Evolutionary conservation across 805 yeast genomes (phyloP).

Genomic region (Candida tallmaniae): DNA sequence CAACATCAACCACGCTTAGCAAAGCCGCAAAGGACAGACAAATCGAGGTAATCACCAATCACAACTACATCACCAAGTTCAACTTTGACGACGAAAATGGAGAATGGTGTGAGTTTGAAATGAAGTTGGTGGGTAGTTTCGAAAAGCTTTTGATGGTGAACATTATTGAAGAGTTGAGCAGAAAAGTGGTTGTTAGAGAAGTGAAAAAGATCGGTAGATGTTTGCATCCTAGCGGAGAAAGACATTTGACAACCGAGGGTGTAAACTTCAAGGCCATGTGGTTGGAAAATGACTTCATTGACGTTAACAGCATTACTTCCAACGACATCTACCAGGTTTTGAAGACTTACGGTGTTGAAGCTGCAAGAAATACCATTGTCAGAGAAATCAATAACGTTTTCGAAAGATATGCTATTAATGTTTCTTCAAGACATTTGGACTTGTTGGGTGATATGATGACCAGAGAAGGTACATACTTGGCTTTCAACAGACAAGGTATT

Average conservation of each 20-base stretch:
- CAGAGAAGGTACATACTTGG: constrained; percentile 93
- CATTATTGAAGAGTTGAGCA: constrained; percentile 88
- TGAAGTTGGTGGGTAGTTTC: constrained; percentile 72
- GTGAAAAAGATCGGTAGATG: constrained; percentile 90
- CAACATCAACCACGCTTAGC: constrained; percentile 30
- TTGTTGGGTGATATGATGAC: constrained; percentile 99
- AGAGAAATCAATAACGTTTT: constrained; percentile 94
- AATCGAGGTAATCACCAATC: constrained; percentile 69
- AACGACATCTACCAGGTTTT: constrained; percentile 92
- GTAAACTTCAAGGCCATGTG: constrained; percentile 97
- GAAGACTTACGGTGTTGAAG: constrained; percentile 94
- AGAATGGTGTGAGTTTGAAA: constrained; percentile 87
- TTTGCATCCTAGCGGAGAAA: constrained; percentile 76
- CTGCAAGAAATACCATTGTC: constrained; percentile 96
- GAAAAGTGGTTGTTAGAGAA: constrained; percentile 87
- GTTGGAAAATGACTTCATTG: constrained; percentile 92
- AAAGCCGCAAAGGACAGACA: constrained; percentile 79
- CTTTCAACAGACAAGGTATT: constrained; percentile 98
- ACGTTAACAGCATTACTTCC: constrained; percentile 83
- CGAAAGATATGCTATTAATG: constrained; percentile 93
- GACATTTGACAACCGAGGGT: constrained; percentile 91
- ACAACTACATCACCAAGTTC: constrained; percentile 70
- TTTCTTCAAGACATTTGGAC: constrained; percentile 90
- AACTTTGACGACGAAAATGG: constrained; percentile 88
- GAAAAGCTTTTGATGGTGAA: constrained; percentile 96